Evolutionary conservation across 345 rosid species (phyloP).

Genomic region (Triadica sebifera): DNA sequence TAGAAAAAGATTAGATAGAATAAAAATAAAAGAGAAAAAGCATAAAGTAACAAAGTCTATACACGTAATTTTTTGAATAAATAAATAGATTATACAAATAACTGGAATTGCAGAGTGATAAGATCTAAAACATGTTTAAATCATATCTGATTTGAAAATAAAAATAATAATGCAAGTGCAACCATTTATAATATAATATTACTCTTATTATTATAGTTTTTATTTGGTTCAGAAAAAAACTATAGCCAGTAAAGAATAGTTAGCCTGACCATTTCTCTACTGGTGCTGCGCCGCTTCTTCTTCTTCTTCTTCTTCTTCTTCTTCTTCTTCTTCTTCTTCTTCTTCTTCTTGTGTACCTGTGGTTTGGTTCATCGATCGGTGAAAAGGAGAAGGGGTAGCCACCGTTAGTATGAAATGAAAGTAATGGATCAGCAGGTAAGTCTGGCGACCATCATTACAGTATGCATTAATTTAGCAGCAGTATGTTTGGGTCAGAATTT

Average conservation of each 20-base stretch:
- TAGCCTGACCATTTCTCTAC: no score
- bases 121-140: neutral
- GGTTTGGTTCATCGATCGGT: neutral
- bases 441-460: neutral
- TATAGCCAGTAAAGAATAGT: no score
- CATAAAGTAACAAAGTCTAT: neutral
- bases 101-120: neutral
- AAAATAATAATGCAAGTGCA: no score
- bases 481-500: slow-evolving; percentile 1
- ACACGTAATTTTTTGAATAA: neutral
- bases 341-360: neutral
- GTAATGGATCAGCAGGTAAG: neutral
- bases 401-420: no score
- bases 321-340: no score
- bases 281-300: no score
- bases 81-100: neutral
- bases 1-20: no score
- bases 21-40: neutral
- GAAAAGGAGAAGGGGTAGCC: neutral
- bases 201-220: no score
- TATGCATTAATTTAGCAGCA: neutral
- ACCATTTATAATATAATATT: no score
- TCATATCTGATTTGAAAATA: no score
- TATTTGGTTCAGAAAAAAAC: no score
- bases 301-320: no score